Base-by-base conservation (phyloP, 352 stramenopile genomes). In the Pythium utonaiense region DNA sequence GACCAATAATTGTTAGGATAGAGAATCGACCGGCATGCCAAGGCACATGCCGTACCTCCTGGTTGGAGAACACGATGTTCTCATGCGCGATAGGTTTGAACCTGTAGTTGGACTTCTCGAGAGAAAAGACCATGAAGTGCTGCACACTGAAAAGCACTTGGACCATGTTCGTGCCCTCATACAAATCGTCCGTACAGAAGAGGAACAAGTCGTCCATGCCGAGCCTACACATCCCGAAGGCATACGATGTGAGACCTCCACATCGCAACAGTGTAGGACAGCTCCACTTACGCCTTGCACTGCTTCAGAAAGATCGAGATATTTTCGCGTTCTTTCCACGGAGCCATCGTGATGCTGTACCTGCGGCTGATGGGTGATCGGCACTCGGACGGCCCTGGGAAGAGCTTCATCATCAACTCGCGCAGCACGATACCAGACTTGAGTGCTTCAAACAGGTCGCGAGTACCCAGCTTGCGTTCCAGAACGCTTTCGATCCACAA, bases 281-380 rank as follows among this genome's bases (percentile, higher is more conserved):
- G 36, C 16, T 6, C 22, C 6, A 77, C 78, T 27, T 66, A 91
- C 84, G 76, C 81, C 67, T 89, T 88, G 76, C 82, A 93, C 28
- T 90, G 82, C 55, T 84, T 77, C 42, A 93, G 73, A 55, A 92
- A 93, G 28, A 93, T 72, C 0, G 81, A 86, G 42, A 92, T 93
- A 53, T 93, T 92, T 55, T 93, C 84, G 4, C 84, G 70, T 56
- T 93, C 84, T 55, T 92, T 93, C 84, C 84, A 93, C 30, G 84
- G 82, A 27, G 84, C 84, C 80, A 92, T 88, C 27, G 69, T 71
- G 30, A 64, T 64, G 25, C 70, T 79, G 71, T 92, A 93, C 6
- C 75, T 86, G 21, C 84, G 81, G 34, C 78, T 91, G 67, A 89
- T 91, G 0, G 79, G 82, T n/a, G 77, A 88, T 27, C 75, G 72